Base-by-base conservation (phyloP, 2,329 filamentous ascomycete genomes). In the Huntiella savannae region DNA sequence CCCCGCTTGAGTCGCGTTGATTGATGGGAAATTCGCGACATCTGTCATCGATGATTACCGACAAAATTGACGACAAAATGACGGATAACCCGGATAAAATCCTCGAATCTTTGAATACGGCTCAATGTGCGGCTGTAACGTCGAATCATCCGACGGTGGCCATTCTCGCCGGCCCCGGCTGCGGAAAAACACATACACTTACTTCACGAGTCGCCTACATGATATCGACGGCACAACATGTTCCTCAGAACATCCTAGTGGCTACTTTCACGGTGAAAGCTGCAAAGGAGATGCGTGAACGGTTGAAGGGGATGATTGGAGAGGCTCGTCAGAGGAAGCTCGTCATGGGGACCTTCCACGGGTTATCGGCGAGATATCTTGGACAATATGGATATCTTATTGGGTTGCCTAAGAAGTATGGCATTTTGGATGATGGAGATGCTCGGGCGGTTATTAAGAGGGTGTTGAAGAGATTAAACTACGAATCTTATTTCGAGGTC, bases 181-280 rank as follows among this genome's bases (percentile, higher is more conserved):
- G 75, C 51, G 88, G 91, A 15, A 96, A 98, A 63, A 98, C 88
- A 11, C 92, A 95, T 61, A 96, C 91, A 1, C 69, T 98, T 46
- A 94, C 87, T 0, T 84, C 87, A 39, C 81, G 91, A 51, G 85
- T 95, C 49, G 87, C 87, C 54, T 92, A 88, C 69, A 75, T 95
- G 28, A 72, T 95, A 46, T 73, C 79, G 43, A 69, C 81, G 55
- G 65, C 75, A 54, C 75, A 78, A 37, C 74, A 84, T 54, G 72
- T 75, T 48, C 88, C 88, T 56, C 77, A 82, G 64, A 85, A 95
- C 63, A 77, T 96, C 55, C 78, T 98, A 50, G 88, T 95, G 50
- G 91, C 88, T 51, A 96, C 88, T 0, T 98, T 98, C 58, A 98
- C 91, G 2, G 86, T 94, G 59, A 96, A 96, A 60, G 87, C 91